Base-by-base conservation (phyloP, 2,329 filamentous ascomycete species). In the Bipolaris sorokiniana region DNA sequence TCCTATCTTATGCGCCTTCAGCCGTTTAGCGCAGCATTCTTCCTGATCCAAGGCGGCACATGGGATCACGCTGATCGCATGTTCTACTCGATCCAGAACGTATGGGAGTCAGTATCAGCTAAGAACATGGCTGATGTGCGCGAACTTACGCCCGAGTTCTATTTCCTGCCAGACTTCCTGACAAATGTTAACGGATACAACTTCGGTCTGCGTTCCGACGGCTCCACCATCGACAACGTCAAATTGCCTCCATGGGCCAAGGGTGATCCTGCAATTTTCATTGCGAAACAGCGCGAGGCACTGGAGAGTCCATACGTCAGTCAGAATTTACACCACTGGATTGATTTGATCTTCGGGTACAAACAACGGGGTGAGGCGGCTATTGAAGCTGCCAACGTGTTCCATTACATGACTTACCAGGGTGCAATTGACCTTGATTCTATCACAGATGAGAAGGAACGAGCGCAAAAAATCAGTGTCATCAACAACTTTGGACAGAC, bases 401-500 rank as follows among this genome's bases (percentile, higher is more conserved):
- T 97, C 78, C 94, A 98, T 64, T 91, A 96, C 73, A 83, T 97
- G 18, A 98, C 94, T 0, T 99, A 99, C 71, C 90, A 93, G 59
- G 96, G 95, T 6, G 92, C 94, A 2, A 96, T 91, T 63, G 91
- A 99, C 73, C 81, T 99, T 4, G 95, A 99, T 74, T 88, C 88
- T 50, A 98, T 99, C 58, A 87, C 89, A 7, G 94, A 98, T 71
- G 90, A 91, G 0, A 87, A 94, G 54, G 93, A 98, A 76, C 85
- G 92, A 41, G 82, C 92, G 6, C 91, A 94, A 5, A 94, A 92
- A 0, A 97, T 97, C 51, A 92, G 92, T 33, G 96, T 97, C 65
- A 98, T 99, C 67, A 94, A 99, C 77, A 98, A 98, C 68, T 99
- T 99, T 76, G 95, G 95, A 0, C 95, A 99, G 75, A 99, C 96